Base-by-base conservation (phyloP, 768 basidiomycete genomes). In the Termitomyces sp. region DNA sequence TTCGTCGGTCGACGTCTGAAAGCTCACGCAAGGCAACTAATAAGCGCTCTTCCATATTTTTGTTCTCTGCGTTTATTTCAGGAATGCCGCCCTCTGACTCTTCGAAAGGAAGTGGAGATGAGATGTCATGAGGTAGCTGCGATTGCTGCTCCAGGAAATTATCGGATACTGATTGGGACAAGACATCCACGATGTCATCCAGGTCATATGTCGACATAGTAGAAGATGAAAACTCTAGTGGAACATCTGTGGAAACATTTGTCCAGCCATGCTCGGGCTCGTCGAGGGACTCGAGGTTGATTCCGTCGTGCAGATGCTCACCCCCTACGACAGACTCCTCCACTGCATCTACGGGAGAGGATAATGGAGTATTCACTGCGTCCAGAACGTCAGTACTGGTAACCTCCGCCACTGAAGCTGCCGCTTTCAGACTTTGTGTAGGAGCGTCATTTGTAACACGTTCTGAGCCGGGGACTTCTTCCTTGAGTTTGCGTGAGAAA, bases 1-100 rank as follows among this genome's bases (percentile, higher is more conserved):
- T 62, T 24, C 54, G 45, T 53, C 49, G 55, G 7, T 53, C 50
- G 24, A 45, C 40, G 18, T 51, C 30, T 3, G 55, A 44, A 45
- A 63, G 55, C 32, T 59, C 56, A 9, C 41, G 47, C 20, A 51
- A 36, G 7, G 52, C 53, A 43, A 32, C 32, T 20, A n/a, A 28
- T 46, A 64, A 24, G 6, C 51, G 51, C 24, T 52, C 36, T 38
- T 52, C 36, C 10, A 52, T 4, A 24, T 26, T 38, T 22, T 22
- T 38, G 16, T 38, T 38, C 18, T 28, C 26, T 28, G 5, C 20
- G 7, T 26, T 38, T 1, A 52, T 5, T 13, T 16, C 10, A 14
- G 26, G 18, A 13, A 38, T n/a, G 5, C 18, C 24, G 35, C 18
- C 24, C 11, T 51, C 36, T 26, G 36, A 28, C 3, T 28, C 36